A percentile compares a stretch with the other conserved stretches of the same genome.
Evolutionary conservation across 2,329 filamentous ascomycete genomes (phyloP).

Genomic region (Clarireedia paspali): DNA sequence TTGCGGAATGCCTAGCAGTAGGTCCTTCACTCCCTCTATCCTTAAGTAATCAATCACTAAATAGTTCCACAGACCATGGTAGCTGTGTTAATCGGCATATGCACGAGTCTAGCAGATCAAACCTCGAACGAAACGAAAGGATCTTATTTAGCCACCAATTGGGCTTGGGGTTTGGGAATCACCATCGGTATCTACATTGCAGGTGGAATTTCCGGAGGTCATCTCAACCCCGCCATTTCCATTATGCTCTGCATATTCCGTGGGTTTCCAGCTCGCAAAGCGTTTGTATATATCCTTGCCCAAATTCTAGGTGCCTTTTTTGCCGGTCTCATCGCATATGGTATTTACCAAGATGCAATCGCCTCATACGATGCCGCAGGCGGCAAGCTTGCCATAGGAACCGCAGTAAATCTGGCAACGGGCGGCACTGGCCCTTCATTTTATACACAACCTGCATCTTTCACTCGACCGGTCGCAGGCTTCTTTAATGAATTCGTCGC

Average conservation of each 20-base stretch:
- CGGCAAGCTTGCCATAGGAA: not conserved
- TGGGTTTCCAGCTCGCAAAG: constrained; percentile 44
- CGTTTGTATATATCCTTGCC: constrained; percentile 41
- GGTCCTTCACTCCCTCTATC: not conserved
- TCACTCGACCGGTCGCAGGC: constrained; percentile 25
- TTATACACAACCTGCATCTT: constrained; percentile 3
- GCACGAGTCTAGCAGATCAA: constrained; percentile 37
- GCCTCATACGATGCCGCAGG: constrained; percentile 2
- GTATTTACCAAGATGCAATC: constrained; percentile 17
- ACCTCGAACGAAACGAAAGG: constrained; percentile 24
- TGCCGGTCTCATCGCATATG: constrained; percentile 39
- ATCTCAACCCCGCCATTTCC: constrained; percentile 38
- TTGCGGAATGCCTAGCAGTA: constrained; percentile 42
- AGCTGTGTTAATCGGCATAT: constrained; percentile 37
- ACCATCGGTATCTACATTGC: constrained; percentile 43
- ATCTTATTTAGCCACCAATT: constrained; percentile 37
- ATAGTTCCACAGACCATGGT: constrained; percentile 10
- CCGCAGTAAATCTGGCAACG: not conserved
- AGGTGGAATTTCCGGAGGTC: constrained; percentile 39
- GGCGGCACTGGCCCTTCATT: constrained; percentile 3
- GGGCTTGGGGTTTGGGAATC: constrained; percentile 46
- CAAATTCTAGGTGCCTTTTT: constrained; percentile 45
- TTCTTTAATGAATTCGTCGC: constrained; percentile 43
- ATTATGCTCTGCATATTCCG: constrained; percentile 40
- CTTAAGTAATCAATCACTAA: not conserved